Percentiles rank a stretch among this genome's conserved stretches.
Evolutionary conservation across 805 yeast species (phyloP).

Genomic region (Metschnikowia bowlesiae): DNA sequence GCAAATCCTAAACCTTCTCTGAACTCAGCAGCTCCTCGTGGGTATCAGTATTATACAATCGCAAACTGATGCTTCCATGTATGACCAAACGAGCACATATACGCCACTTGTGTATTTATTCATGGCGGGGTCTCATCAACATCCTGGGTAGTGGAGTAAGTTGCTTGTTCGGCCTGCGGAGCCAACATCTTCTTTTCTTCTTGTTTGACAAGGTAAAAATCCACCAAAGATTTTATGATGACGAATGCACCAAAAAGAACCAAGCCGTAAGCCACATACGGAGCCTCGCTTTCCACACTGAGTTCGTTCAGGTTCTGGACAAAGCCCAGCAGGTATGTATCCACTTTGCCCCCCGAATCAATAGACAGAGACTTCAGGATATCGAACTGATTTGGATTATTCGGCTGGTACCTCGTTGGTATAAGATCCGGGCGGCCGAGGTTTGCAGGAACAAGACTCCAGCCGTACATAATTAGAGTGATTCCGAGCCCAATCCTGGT

Average conservation of each 20-base stretch:
- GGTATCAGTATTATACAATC: no score
- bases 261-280: slow-evolving; percentile 57
- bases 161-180: slow-evolving; percentile 26
- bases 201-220: slow-evolving; percentile 69
- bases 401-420: slow-evolving; percentile 32
- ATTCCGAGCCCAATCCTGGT: slow-evolving; percentile 88
- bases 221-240: slow-evolving; percentile 61
- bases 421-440: slow-evolving; percentile 33
- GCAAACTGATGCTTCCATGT: no score
- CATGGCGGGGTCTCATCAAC: slow-evolving; percentile 7
- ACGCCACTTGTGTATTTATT: no score
- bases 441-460: slow-evolving; percentile 35
- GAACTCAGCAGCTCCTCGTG: no score
- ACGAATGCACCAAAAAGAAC: slow-evolving; percentile 67
- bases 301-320: slow-evolving; percentile 28
- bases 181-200: slow-evolving; percentile 62
- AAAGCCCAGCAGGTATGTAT: slow-evolving; percentile 27
- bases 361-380: slow-evolving; percentile 25
- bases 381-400: slow-evolving; percentile 32
- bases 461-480: slow-evolving; percentile 68
- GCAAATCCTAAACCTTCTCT: no score
- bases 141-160: slow-evolving; percentile 13
- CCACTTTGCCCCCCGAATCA: slow-evolving; percentile 22
- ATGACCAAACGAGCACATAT: no score
- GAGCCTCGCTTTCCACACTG: slow-evolving; percentile 19